A percentile compares a stretch with the other conserved stretches of the same genome.
Evolutionary conservation across 768 basidiomycete genomes (phyloP).

Genomic region (Termitomyces sp.): DNA sequence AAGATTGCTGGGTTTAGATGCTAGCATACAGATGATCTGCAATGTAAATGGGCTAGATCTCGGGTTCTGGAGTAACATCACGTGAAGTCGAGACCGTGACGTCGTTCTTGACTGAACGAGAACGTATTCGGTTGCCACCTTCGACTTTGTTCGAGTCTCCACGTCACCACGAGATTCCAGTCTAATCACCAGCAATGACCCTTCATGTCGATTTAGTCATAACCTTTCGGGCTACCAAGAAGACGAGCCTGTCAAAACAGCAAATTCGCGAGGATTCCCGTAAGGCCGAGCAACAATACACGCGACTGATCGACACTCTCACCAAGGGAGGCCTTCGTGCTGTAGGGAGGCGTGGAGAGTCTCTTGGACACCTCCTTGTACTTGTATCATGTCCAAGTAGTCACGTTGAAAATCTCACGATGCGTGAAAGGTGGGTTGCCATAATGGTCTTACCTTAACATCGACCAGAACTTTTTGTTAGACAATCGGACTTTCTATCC

Average conservation of each 20-base stretch:
- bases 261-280: constrained; percentile 55
- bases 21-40: too few relatives aligned
- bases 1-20: too few relatives aligned
- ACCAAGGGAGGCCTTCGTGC: constrained; percentile 59
- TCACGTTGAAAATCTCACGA: constrained; percentile 58
- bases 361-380: constrained; percentile 67
- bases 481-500: constrained; percentile 72
- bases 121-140: not conserved
- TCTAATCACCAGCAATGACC: constrained; percentile 2
- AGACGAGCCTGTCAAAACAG: constrained; percentile 49
- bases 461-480: constrained; percentile 19
- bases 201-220: constrained; percentile 71
- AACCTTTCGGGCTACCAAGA: constrained; percentile 53
- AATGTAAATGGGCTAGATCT: too few relatives aligned
- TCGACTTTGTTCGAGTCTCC: not conserved
- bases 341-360: constrained; percentile 73
- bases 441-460: not conserved
- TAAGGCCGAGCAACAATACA: constrained; percentile 67
- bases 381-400: constrained; percentile 66
- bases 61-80: not conserved
- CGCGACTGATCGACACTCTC: constrained; percentile 54
- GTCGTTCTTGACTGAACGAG: not conserved
- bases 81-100: not conserved
- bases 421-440: constrained; percentile 62
- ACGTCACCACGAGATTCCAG: not conserved